Evolutionary conservation across 192 early-diverging fungal genomes (phyloP), one percentile per base, ranked within the genome.

Genomic region (Paraglomus brasilianum): DNA sequence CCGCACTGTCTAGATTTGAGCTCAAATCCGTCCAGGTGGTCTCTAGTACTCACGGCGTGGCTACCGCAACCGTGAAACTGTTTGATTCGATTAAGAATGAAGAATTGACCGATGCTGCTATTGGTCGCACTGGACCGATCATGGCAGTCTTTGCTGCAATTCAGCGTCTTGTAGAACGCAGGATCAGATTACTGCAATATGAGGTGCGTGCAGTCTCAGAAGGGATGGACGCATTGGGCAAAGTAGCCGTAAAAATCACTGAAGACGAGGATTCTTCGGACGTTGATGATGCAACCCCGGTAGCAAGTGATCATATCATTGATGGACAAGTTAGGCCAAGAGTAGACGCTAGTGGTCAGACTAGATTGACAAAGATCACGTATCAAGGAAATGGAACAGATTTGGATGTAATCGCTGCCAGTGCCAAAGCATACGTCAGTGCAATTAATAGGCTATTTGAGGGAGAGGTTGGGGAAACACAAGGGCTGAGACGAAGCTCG

Each of bases 61-160:
- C 91, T 0, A 95, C 92, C 0, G 93, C 94, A 38, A 95, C 92
- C 8, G 85, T 95, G 8, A 84, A 87, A 17, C 75, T 97, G 38
- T 70, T 85, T 56, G 89, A 94, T 72, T 80, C 85, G 0, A 50
- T 74, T 41, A 43, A 62, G 2, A 80, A 71, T 30, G 64, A 72
- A 10, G 81, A 81, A 42, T 19, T 82, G 36, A 73, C 81, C 46
- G 94, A 94, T 76, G 95, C 89, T 10, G 92, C 93, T 17, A 83
- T 90, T 51, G 93, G 90, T 17, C 69, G 74, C 45, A 88, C 88
- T 73, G 94, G 95, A 10, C 91, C 95, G 7, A 89, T 97, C 36
- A 91, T 95, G 74, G 93, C 95, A 13, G 86, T 92, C 53, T 97
- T 93, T 80, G 83, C 78, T 43, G 91, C 88, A 49, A 97, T 97